Evolutionary conservation across 176 grass and related monocot genomes (phyloP).

Genomic region (maize (Zea mays)): Zm-B73-REFERENCE-NAM-5.0 NC_050096.1:291275001-291275500

Average conservation of each 20-base stretch:
- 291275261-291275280: slow-evolving; percentile 61
- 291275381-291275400: slow-evolving; percentile 61
- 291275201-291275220: too few relatives aligned
- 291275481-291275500: slow-evolving; percentile 42
- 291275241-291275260: not conserved
- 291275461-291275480: slow-evolving; percentile 40
- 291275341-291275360: slow-evolving; percentile 73
- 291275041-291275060: slow-evolving; percentile 31
- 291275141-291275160: not conserved
- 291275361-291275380: slow-evolving; percentile 59
- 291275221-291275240: not conserved
- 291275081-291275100: not conserved
- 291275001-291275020: not conserved
- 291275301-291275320: slow-evolving; percentile 72
- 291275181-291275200: too few relatives aligned
- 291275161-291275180: too few relatives aligned
- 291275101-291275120: slow-evolving; percentile 6
- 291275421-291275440: slow-evolving; percentile 15
- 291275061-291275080: not conserved
- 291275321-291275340: slow-evolving; percentile 75
- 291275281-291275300: slow-evolving; percentile 69
- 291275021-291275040: slow-evolving; percentile 19
- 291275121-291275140: not conserved
- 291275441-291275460: slow-evolving; percentile 13
- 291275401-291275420: slow-evolving; percentile 57